These are phyloP conservation scores for Lindgomyces ingoldianus DNA, from an alignment of 495 filamentous ascomycete genomes.

Conservation along the genomic window DNA sequence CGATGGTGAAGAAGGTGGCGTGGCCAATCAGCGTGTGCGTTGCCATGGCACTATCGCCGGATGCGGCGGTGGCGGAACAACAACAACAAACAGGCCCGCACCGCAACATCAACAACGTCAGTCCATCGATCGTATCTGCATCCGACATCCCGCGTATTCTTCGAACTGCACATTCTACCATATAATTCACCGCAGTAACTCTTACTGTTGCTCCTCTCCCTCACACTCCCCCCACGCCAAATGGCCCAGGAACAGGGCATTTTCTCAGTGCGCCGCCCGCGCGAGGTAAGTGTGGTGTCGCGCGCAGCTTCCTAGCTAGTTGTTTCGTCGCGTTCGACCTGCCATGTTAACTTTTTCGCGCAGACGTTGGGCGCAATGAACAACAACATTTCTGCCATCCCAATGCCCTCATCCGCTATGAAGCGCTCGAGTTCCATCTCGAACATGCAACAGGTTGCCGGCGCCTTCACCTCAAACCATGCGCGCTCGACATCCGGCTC, in stretches of 20 bases:
- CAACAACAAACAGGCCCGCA: conserved; percentile 8
- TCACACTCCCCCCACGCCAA: background rate
- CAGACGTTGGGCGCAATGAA: conserved; percentile 79
- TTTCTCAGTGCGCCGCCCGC: conserved; percentile 48
- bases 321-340: no score
- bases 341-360: conserved; percentile 18
- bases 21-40: conserved; percentile 21
- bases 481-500: conserved; percentile 78
- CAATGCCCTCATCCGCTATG: conserved; percentile 89
- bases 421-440: conserved; percentile 88
- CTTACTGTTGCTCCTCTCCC: background rate
- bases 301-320: conserved; percentile 19
- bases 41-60: conserved; percentile 22
- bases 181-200: conserved; percentile 31
- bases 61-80: background rate
- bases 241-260: conserved; percentile 48
- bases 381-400: conserved; percentile 71
- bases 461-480: conserved; percentile 62
- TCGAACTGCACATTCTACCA: conserved; percentile 35
- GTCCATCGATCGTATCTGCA: conserved; percentile 8
- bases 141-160: conserved; percentile 30
- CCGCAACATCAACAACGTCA: background rate
- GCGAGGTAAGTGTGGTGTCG: conserved; percentile 42
- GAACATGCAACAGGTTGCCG: conserved; percentile 60
- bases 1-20: background rate